phyloP scores from a whole-genome alignment of 2,329 filamentous ascomycete genomes.

The Aureobasidium melanogenum region DNA sequence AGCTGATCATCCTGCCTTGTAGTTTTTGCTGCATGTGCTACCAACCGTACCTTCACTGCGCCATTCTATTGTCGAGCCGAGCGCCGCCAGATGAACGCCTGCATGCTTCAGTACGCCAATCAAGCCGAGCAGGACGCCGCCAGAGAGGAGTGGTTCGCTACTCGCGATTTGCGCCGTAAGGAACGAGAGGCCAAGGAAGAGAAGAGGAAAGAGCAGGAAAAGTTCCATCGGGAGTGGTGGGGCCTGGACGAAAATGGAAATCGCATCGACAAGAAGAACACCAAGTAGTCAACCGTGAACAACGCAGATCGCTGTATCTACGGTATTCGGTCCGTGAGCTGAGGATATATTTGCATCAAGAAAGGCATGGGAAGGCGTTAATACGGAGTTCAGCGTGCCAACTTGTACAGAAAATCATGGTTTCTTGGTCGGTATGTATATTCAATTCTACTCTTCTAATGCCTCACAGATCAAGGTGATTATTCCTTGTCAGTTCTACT shows the following conservation, averaged over 20 bases:
- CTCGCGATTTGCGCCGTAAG: constrained; percentile 59
- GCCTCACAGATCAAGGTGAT: not conserved
- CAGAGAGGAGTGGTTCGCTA: constrained; percentile 85
- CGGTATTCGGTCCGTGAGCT: not conserved
- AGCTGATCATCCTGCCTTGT: not conserved
- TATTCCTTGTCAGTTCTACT: not conserved
- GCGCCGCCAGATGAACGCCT: constrained; percentile 81
- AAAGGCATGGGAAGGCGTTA: constrained; percentile 1
- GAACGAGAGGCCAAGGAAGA: constrained; percentile 52
- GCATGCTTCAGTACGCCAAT: constrained; percentile 83
- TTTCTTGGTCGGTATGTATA: not conserved
- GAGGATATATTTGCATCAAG: not conserved
- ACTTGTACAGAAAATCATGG: not conserved
- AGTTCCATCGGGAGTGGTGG: constrained; percentile 45
- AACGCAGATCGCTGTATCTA: not conserved
- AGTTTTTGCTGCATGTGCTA: constrained; percentile 90
- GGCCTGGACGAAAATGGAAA: constrained; percentile 32
- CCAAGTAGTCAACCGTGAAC: not conserved
- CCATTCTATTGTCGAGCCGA: constrained; percentile 76
- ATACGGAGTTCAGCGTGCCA: not conserved
- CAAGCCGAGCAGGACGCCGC: constrained; percentile 79
- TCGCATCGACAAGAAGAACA: constrained; percentile 20
- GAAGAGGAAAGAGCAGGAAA: constrained; percentile 34
- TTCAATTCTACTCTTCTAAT: not conserved
- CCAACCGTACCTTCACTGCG: constrained; percentile 75